phyloP scores from a whole-genome alignment of 208 protist species.

The Acanthamoeba healyi region DNA sequence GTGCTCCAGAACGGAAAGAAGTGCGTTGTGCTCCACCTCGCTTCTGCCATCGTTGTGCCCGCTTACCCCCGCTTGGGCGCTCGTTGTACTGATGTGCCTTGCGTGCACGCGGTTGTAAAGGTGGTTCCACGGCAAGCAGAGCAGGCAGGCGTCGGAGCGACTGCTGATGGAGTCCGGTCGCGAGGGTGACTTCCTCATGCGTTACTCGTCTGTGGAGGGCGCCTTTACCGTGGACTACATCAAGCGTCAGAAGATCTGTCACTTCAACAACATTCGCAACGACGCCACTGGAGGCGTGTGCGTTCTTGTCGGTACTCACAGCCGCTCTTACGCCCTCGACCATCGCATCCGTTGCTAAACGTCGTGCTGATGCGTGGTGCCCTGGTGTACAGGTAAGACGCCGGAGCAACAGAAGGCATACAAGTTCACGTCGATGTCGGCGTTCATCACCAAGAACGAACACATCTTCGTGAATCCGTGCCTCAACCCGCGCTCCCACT shows the following conservation, averaged over 20 bases:
- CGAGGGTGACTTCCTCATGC: slow-evolving; percentile 61
- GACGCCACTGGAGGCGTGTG: slow-evolving; percentile 17
- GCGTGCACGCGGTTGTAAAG: not conserved
- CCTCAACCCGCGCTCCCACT: slow-evolving; percentile 40
- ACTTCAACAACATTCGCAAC: slow-evolving; percentile 65
- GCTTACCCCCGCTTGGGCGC: too few species aligned
- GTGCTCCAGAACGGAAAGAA: slow-evolving; percentile 65
- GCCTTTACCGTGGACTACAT: slow-evolving; percentile 57
- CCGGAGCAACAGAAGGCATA: slow-evolving; percentile 22
- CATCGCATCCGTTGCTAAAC: not conserved
- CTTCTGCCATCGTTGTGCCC: not conserved
- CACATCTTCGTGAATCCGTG: slow-evolving; percentile 48
- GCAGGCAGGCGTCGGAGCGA: slow-evolving; percentile 69
- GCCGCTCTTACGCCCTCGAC: not conserved
- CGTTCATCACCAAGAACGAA: slow-evolving; percentile 47
- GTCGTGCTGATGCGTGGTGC: not conserved
- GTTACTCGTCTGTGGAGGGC: slow-evolving; percentile 18
- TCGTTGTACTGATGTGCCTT: too few species aligned
- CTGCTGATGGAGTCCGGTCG: slow-evolving; percentile 23
- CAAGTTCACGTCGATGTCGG: slow-evolving; percentile 53
- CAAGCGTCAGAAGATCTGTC: slow-evolving; percentile 51
- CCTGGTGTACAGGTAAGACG: not conserved
- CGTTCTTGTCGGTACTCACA: not conserved
- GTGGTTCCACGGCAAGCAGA: slow-evolving; percentile 68
- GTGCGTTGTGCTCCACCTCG: not conserved